Evolutionary conservation across 495 filamentous ascomycete genomes (phyloP), one percentile per base, ranked within the genome.

Genomic region (Lasiosphaeria hispida): DNA sequence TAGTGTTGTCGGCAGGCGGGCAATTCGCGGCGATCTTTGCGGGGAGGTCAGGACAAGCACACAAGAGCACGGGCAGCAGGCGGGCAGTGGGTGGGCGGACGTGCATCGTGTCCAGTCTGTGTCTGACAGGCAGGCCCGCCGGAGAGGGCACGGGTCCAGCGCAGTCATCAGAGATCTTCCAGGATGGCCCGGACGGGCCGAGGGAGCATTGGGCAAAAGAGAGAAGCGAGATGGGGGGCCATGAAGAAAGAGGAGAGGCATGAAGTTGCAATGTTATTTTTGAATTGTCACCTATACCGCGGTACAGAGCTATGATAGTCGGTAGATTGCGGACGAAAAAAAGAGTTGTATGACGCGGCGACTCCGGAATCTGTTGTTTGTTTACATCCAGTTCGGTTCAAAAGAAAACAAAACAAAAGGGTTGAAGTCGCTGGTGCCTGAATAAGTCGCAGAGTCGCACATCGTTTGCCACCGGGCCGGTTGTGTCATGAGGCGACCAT

Each of bases 241-340:
- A 37, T 30, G 42, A 4, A 13, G n/a, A 17, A 19, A 35, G 49
- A 23, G 15, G 10, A 13, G 18, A n/a, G 51, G 62, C 62, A 64
- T 64, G 53, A 64, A 64, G 11, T 58, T 51, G 62, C 41, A 61
- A 64, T 63, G 54, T 61, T 57, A 58, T 36, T 55, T 42, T 52
- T 11, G 55, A 50, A 50, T 50, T 50, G 47, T 36, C 10, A 35
- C 7, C 23, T 30, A 30, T 30, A 30, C 23, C 23, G 23, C 23
- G 23, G 23, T 30, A 30, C 5, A 30, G 23, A 30, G 5, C 23
- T 5, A 30, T 30, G 23, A 30, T 30, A 30, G 23, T 30, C 5
- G 23, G 23, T 30, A 30, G 23, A 30, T 30, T 30, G 23, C 5
- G 23, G 23, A 2, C 23, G 23, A 2, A 30, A 30, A 30, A 30